Percentiles rank a stretch among this genome's conserved stretches.
Conservation (phyloP, 305 asterid species). For the Solanum aculeatissimum region DNA sequence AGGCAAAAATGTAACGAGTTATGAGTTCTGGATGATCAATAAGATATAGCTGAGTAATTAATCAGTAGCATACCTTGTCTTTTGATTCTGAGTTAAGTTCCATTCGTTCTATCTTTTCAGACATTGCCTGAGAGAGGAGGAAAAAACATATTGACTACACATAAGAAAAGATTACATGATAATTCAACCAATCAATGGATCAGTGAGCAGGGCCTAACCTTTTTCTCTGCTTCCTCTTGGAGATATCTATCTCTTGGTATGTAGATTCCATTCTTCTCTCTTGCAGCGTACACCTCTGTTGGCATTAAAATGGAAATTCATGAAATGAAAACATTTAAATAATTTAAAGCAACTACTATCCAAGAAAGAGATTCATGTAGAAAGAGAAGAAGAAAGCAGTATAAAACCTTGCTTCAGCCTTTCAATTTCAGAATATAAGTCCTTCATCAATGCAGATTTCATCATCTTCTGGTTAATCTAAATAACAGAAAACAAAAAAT, state of each 20-base stretch:
- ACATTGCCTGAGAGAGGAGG: slow-evolving; percentile 55
- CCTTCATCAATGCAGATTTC: slow-evolving; percentile 95
- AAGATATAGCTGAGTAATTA: not conserved
- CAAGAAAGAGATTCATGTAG: not conserved
- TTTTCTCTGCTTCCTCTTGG: slow-evolving; percentile 95
- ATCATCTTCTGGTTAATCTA: slow-evolving; percentile 98
- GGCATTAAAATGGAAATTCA: not conserved
- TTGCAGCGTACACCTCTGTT: slow-evolving; percentile 96
- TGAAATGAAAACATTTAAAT: not conserved
- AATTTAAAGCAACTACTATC: not conserved
- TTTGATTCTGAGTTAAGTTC: slow-evolving; percentile 84
- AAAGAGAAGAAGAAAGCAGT: slow-evolving; percentile 2
- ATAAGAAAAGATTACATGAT: not conserved
- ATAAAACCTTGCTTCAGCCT: slow-evolving; percentile 87
- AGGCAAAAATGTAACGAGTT: not conserved
- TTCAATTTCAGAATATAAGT: slow-evolving; percentile 86
- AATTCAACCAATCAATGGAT: slow-evolving; percentile 4
- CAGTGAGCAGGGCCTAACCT: slow-evolving; percentile 28
- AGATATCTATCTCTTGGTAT: slow-evolving; percentile 95
- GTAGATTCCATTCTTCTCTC: slow-evolving; percentile 97
- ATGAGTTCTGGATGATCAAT: not conserved
- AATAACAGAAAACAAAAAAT: slow-evolving; percentile 1
- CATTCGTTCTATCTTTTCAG: slow-evolving; percentile 95
- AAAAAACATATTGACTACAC: not conserved
- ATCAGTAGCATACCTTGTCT: slow-evolving; percentile 57